phyloP scores from a whole-genome alignment of 164 flowering plant genomes.

The Nymphaea thermarum region DNA sequence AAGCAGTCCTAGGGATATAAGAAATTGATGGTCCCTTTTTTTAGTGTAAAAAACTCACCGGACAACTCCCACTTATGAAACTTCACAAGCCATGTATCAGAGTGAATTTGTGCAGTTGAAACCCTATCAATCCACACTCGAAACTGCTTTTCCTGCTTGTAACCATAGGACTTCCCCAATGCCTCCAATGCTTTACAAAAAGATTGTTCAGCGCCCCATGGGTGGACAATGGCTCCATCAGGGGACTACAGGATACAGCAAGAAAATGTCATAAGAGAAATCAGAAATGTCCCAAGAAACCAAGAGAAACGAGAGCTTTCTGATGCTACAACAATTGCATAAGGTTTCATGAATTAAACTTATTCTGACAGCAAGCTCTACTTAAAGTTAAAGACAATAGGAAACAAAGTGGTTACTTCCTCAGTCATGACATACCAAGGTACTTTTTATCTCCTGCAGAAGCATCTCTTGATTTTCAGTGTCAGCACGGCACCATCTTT shows the following conservation, averaged over 20 bases:
- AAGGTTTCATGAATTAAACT: no score
- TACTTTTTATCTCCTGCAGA: conserved; percentile 27
- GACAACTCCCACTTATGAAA: conserved; percentile 56
- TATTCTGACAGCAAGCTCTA: no score
- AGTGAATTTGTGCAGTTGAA: conserved; percentile 32
- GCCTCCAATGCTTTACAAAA: conserved; percentile 27
- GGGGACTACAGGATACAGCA: conserved; percentile 23
- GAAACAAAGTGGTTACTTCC: no score
- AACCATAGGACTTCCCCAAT: conserved; percentile 35
- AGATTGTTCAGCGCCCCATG: conserved; percentile 41
- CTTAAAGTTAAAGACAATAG: no score
- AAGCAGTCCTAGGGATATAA: background rate
- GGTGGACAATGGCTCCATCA: conserved; percentile 40
- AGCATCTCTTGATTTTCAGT: conserved; percentile 29
- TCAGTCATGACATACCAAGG: conserved; percentile 25
- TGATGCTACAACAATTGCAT: no score
- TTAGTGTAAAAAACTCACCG: conserved; percentile 25
- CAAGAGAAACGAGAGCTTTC: no score
- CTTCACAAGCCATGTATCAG: conserved; percentile 57
- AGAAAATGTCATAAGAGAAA: no score
- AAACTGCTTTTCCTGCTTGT: conserved; percentile 45
- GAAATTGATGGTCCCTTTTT: background rate
- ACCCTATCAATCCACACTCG: conserved; percentile 63
- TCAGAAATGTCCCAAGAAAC: background rate
- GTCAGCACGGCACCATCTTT: conserved; percentile 72